Evolutionary conservation across 208 protist species (phyloP).

Genomic region (Phytomonas francai): DNA sequence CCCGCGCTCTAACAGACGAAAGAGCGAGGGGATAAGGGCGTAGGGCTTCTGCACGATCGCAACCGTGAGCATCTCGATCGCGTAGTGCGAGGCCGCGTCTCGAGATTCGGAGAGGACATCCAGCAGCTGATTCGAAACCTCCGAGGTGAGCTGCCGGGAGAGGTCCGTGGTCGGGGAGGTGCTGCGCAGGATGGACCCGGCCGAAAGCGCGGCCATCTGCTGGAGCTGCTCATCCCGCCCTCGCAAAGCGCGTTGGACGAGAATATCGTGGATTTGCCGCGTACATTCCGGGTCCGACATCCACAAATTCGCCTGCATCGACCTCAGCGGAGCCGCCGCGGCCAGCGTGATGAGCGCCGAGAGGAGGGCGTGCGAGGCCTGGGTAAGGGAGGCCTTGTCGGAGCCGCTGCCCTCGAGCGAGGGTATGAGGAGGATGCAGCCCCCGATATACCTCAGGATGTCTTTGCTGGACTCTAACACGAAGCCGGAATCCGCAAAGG

Average conservation of each 20-base stretch:
- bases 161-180: conserved; percentile 12
- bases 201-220: conserved; percentile 47
- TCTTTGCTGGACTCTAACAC: conserved; percentile 24
- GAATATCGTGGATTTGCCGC: conserved; percentile 53
- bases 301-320: conserved; percentile 52
- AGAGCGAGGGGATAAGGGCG: conserved; percentile 57
- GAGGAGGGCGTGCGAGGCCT: conserved; percentile 32
- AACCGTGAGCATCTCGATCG: conserved; percentile 46
- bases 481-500: conserved; percentile 11
- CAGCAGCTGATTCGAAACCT: conserved; percentile 70
- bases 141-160: conserved; percentile 22
- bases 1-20: conserved; percentile 58
- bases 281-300: conserved; percentile 29
- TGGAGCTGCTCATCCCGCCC: conserved; percentile 46
- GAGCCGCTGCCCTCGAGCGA: conserved; percentile 15
- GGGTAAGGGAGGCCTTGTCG: not conserved
- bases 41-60: conserved; percentile 56
- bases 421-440: conserved; percentile 33
- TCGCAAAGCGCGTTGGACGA: conserved; percentile 62
- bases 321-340: conserved; percentile 28
- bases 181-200: conserved; percentile 45
- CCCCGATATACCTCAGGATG: conserved; percentile 46
- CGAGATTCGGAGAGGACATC: conserved; percentile 30
- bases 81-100: conserved; percentile 64
- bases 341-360: conserved; percentile 32